Conservation (phyloP, 163 green algal species). For the Chlamydomonas reinhardtii region DNA sequence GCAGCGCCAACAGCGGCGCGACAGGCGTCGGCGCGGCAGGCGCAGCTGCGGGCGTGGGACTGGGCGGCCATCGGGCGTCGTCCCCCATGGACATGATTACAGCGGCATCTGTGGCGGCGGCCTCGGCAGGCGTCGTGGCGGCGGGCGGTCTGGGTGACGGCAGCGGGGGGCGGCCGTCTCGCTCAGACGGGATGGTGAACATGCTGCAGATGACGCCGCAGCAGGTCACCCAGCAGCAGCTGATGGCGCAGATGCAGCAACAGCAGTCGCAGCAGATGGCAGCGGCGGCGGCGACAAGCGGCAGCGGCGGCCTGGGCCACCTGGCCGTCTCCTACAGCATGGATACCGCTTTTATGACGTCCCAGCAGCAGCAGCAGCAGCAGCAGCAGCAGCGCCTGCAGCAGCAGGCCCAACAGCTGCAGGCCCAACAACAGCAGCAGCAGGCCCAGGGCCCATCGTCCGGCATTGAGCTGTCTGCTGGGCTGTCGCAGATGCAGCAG, state of each 20-base stretch:
- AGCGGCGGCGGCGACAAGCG: background rate
- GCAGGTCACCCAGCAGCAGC: background rate
- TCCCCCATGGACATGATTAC: too few species aligned
- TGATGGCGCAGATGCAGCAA: background rate
- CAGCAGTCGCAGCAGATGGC: background rate
- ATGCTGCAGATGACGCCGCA: background rate
- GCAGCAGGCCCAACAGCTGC: background rate
- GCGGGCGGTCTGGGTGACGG: too few species aligned
- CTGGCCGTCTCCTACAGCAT: background rate
- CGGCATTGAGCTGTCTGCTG: background rate
- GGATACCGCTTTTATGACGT: background rate
- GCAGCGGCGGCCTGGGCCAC: background rate
- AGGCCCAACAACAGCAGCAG: constrained; percentile 7
- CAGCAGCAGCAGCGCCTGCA: background rate
- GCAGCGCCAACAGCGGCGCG: too few species aligned
- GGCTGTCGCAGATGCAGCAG: background rate
- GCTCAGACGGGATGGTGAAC: too few species aligned
- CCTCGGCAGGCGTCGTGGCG: too few species aligned
- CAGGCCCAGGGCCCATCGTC: background rate
- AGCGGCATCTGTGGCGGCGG: too few species aligned
- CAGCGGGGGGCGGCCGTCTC: too few species aligned
- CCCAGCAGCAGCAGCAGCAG: background rate
- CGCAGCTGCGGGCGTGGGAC: too few species aligned
- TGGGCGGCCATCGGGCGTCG: too few species aligned
- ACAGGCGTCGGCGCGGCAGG: too few species aligned